phyloP scores from a whole-genome alignment of 2,329 filamentous ascomycete species.

The Fusarium miscanthi region DNA sequence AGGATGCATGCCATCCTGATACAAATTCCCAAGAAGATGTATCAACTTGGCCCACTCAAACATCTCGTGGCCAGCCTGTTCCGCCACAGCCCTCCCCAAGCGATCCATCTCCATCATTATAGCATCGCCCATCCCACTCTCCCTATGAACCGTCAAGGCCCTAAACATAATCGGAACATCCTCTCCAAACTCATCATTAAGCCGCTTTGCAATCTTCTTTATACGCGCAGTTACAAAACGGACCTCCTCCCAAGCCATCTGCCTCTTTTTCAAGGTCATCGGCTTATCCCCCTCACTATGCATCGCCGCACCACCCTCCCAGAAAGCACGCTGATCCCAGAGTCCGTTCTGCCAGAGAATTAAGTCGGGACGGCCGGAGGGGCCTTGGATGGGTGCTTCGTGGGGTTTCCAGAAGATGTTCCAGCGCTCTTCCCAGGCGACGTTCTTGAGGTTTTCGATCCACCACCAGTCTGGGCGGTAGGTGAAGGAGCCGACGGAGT shows the following conservation, averaged over 20 bases:
- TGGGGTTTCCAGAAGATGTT: conserved; percentile 29
- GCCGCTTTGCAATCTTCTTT: conserved; percentile 17
- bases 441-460: conserved; percentile 31
- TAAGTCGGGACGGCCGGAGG: conserved; percentile 19
- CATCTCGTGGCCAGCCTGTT: conserved; percentile 36
- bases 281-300: background rate
- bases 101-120: conserved; percentile 37
- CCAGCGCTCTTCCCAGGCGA: conserved; percentile 31
- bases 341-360: conserved; percentile 37
- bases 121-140: conserved; percentile 26
- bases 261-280: conserved; percentile 11
- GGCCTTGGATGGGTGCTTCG: conserved; percentile 23
- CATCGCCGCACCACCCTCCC: conserved; percentile 16
- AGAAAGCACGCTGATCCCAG: conserved; percentile 33
- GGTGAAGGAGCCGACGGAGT: conserved; percentile 31
- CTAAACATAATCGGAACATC: conserved; percentile 31
- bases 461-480: conserved; percentile 38
- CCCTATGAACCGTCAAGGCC: conserved; percentile 24
- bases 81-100: conserved; percentile 25
- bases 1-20: conserved; percentile 19
- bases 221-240: conserved; percentile 32
- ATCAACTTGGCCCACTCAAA: conserved; percentile 35
- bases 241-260: conserved; percentile 34
- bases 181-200: conserved; percentile 18
- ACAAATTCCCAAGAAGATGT: conserved; percentile 17